Base-by-base conservation (phyloP, 2,329 filamentous ascomycete genomes). In the Ambrosiella xylebori region DNA sequence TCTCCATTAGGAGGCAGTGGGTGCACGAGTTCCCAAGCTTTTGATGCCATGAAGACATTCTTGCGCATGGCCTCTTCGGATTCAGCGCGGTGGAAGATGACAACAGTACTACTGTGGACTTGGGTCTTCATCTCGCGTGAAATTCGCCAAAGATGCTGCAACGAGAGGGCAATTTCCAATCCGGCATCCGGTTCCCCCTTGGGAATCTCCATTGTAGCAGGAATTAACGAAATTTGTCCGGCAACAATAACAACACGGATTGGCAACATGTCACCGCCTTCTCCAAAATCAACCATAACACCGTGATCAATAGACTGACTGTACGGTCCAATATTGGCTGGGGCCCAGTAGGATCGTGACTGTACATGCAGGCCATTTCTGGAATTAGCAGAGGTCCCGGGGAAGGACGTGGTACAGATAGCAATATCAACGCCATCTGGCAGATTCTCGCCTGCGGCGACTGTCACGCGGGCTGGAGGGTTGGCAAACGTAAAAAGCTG, bases 301-400 rank as follows among this genome's bases (percentile, higher is more conserved):
- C 67, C 70, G 9, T 80, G 71, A 1, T 78, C 75, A 54, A 93
- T 81, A 3, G 89, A 88, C 71, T 98, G 93, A 58, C 90, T 96
- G 69, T 97, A 97, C 0, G 93, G 93, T 0, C 93, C 93, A 57
- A 98, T 97, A 66, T 97, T 97, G 17, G 93, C 91, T 0, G 93
- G 93, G 0, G 93, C 93, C 93, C 93, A 98, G 74, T 97, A 97
- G 9, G 88, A 95, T 44, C 87, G 76, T 2, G 86, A 90, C 70
- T 97, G 93, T 5, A 98, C 90, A 68, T 98, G 93, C 1, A 97
- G 76, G 0, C 80, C 80, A 56, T 76, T 74, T 70, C 86, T 69
- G 38, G 67, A 64, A n/a, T 57, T 57, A 4, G 56, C 61, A 7
- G 62, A 59, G 19, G 68, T 61, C 1, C 61, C 61, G 1, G 65